phyloP scores from a whole-genome alignment of 2,329 filamentous ascomycete species.

The Esteya vermicola region DNA sequence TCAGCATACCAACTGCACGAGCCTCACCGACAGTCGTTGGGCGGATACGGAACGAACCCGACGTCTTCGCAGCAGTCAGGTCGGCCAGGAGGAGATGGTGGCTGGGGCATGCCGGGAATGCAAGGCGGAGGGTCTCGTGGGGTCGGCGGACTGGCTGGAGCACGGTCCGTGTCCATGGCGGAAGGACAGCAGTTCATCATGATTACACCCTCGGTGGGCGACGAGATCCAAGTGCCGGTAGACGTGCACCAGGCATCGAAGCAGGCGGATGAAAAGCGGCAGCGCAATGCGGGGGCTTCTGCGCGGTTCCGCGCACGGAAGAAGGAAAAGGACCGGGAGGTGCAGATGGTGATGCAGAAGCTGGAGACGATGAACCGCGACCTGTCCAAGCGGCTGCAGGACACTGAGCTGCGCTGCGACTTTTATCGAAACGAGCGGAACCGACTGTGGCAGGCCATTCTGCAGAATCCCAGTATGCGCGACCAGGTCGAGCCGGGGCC shows the following conservation, averaged over 20 bases:
- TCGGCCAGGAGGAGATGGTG: neutral
- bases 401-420: conserved; percentile 48
- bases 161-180: conserved; percentile 8
- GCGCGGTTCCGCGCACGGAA: conserved; percentile 68
- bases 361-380: conserved; percentile 56
- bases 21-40: neutral
- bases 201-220: conserved; percentile 22
- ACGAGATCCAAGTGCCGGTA: conserved; percentile 47
- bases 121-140: neutral
- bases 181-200: conserved; percentile 17
- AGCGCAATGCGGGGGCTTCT: conserved; percentile 73
- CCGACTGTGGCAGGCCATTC: conserved; percentile 52
- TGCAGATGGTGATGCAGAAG: conserved; percentile 51
- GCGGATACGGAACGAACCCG: neutral
- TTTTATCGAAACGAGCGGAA: conserved; percentile 63
- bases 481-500: conserved; percentile 36
- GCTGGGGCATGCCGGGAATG: conserved; percentile 10
- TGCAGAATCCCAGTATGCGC: conserved; percentile 41
- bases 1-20: neutral
- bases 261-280: conserved; percentile 72
- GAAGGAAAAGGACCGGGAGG: conserved; percentile 69
- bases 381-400: conserved; percentile 37
- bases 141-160: neutral
- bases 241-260: conserved; percentile 72
- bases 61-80: neutral